These are phyloP conservation scores for Syzygium malaccense DNA, from an alignment of 441 rosid species.

Conservation along the genomic window DNA sequence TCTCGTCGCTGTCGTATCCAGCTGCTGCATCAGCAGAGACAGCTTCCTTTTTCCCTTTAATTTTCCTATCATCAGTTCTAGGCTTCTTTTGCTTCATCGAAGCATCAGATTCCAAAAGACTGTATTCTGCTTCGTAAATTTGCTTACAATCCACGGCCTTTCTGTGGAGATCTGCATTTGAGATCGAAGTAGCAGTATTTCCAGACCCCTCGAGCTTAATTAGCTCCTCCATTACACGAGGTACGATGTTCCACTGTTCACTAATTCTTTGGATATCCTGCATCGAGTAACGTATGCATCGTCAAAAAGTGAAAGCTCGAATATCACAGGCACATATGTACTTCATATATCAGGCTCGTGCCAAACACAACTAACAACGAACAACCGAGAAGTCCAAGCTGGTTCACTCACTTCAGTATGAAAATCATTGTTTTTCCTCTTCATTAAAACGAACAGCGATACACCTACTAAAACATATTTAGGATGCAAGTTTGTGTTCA, in stretches of 20 bases:
- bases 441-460: neutral
- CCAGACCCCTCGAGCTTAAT: constrained; percentile 34
- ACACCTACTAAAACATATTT: neutral
- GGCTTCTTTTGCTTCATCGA: constrained; percentile 6
- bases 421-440: neutral
- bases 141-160: constrained; percentile 55
- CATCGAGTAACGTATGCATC: neutral
- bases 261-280: constrained; percentile 48
- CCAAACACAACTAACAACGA: neutral
- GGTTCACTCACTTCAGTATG: neutral
- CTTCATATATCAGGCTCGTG: neutral
- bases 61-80: constrained; percentile 8
- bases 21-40: constrained; percentile 4
- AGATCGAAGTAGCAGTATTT: constrained; percentile 16
- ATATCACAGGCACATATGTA: neutral
- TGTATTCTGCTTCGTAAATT: constrained; percentile 54
- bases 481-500: neutral
- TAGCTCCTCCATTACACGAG: constrained; percentile 72
- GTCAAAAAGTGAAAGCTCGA: neutral
- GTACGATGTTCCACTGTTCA: constrained; percentile 86
- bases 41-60: constrained; percentile 5
- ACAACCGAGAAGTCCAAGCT: neutral
- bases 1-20: constrained; percentile 78
- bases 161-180: constrained; percentile 43
- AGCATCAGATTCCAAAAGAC: constrained; percentile 10